Evolutionary conservation across 352 stramenopile genomes (phyloP).

Genomic region (Phytophthora niederhauseri): DNA sequence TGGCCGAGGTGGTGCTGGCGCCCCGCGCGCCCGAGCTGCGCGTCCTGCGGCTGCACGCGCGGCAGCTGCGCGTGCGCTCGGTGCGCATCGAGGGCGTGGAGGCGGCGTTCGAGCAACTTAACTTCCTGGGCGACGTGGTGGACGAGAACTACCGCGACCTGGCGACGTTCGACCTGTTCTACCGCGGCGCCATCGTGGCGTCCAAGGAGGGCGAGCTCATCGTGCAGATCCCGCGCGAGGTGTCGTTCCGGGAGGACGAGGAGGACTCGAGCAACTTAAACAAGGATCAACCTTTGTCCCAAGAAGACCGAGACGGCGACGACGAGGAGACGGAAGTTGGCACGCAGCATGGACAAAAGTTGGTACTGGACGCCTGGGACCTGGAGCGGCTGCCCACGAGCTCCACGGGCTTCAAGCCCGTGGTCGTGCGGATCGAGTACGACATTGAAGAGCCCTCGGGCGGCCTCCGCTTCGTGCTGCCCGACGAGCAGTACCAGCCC

Average conservation of each 20-base stretch:
- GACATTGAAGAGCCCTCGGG: conserved; percentile 70
- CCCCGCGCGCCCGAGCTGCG: conserved; percentile 58
- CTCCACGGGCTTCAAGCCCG: conserved; percentile 69
- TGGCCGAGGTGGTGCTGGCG: conserved; percentile 76
- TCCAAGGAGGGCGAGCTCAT: conserved; percentile 86
- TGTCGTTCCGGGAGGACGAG: conserved; percentile 60
- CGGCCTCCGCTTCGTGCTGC: conserved; percentile 75
- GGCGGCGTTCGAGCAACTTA: conserved; percentile 79
- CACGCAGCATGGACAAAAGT: conserved; percentile 31
- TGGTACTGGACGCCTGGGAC: conserved; percentile 72
- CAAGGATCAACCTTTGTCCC: conserved; percentile 37
- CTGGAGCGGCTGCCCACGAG: conserved; percentile 70
- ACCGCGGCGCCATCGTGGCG: conserved; percentile 82
- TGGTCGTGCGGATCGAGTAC: conserved; percentile 82
- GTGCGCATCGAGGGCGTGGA: conserved; percentile 64
- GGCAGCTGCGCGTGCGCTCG: conserved; percentile 63
- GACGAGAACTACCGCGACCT: conserved; percentile 83
- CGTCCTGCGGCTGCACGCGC: conserved; percentile 74
- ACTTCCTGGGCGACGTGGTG: conserved; percentile 79
- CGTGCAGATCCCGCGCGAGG: conserved; percentile 66
- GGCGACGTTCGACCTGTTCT: conserved; percentile 86
- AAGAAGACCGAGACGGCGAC: conserved; percentile 35
- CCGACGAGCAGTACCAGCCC: conserved; percentile 66
- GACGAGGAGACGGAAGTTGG: conserved; percentile 49
- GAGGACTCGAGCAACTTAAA: conserved; percentile 45